These are phyloP conservation scores for Zygosaccharomyces rouxii DNA, from an alignment of 805 yeast species.

Conservation along the genomic window DNA sequence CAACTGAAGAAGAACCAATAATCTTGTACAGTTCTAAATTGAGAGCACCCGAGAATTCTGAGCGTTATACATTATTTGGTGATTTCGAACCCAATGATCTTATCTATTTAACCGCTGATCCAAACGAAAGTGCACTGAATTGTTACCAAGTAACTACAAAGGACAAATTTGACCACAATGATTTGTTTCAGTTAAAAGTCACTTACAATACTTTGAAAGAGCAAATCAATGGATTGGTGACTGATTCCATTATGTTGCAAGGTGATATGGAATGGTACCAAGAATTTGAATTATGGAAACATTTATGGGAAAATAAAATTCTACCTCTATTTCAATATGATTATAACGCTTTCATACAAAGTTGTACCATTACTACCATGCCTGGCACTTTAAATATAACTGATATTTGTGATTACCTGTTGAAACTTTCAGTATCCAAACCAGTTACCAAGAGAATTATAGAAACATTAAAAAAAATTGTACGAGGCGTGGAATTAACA, in stretches of 20 bases:
- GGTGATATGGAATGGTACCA: slow-evolving; percentile 27
- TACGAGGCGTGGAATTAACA: slow-evolving; percentile 19
- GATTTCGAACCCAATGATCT: slow-evolving; percentile 19
- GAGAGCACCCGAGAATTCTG: slow-evolving; percentile 5
- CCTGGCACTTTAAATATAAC: slow-evolving; percentile 5
- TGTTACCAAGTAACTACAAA: slow-evolving; percentile 23
- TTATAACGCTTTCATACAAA: slow-evolving; percentile 19
- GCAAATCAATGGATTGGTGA: slow-evolving; percentile 26
- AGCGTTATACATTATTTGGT: slow-evolving; percentile 21
- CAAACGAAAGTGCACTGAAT: slow-evolving; percentile 24
- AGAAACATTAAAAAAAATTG: slow-evolving; percentile 17
- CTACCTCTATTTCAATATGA: slow-evolving; percentile 24
- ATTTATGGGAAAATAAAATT: slow-evolving; percentile 25
- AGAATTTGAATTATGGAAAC: slow-evolving; percentile 24
- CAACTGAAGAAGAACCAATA: slow-evolving; percentile 25
- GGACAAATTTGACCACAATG: slow-evolving; percentile 17
- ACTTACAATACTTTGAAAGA: slow-evolving; percentile 27
- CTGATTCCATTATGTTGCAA: slow-evolving; percentile 25
- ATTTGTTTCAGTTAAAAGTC: slow-evolving; percentile 23
- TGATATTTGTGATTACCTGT: background rate
- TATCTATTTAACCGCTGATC: slow-evolving; percentile 18
- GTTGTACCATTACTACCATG: slow-evolving; percentile 10
- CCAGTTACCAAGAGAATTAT: slow-evolving; percentile 19
- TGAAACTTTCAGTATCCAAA: slow-evolving; percentile 9
- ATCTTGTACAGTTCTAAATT: slow-evolving; percentile 21